phyloP scores from a whole-genome alignment of 805 yeast genomes.

The Schizosaccharomyces octosporus region DNA sequence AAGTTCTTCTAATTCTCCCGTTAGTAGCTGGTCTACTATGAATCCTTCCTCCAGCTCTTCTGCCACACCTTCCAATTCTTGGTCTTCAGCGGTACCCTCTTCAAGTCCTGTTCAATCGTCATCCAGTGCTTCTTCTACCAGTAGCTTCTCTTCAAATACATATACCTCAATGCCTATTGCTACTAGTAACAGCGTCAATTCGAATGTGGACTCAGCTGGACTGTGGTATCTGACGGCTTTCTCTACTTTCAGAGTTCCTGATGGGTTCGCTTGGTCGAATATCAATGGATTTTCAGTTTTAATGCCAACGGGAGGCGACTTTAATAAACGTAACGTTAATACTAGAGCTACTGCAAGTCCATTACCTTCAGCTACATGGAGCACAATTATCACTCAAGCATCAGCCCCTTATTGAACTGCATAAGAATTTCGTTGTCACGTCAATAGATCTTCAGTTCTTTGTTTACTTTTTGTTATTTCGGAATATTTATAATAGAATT shows the following conservation, averaged over 20 bases:
- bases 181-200: neutral
- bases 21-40: too few relatives aligned
- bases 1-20: too few relatives aligned
- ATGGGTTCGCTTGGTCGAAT: neutral
- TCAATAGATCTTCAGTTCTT: too few relatives aligned
- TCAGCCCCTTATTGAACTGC: neutral
- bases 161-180: neutral
- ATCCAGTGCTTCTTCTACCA: neutral
- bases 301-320: neutral
- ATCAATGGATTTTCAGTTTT: neutral
- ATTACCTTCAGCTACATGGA: neutral
- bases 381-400: neutral
- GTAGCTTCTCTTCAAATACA: neutral
- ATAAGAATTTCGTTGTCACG: too few relatives aligned
- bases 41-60: too few relatives aligned
- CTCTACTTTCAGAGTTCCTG: neutral
- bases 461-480: too few relatives aligned
- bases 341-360: neutral
- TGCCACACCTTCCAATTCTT: neutral
- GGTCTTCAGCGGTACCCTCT: neutral
- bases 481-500: too few relatives aligned
- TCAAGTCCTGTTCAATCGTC: neutral
- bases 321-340: neutral
- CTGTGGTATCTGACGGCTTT: neutral
- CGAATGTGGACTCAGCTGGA: neutral